Base-by-base conservation (phyloP, 768 basidiomycete genomes). In the Nidularia pulvinata region DNA sequence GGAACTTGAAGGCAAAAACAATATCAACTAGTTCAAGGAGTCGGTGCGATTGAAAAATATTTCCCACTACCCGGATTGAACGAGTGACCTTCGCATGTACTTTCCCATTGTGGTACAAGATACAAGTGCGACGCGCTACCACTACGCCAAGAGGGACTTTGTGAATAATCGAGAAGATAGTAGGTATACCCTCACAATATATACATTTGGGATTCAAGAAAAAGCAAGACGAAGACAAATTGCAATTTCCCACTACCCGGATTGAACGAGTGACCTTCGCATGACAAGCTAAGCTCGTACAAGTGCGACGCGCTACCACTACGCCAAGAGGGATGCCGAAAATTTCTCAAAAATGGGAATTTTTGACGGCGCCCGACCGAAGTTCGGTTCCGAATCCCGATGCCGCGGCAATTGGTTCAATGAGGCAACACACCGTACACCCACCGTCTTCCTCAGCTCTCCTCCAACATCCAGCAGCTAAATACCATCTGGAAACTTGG, bases 201-300 rank as follows among this genome's bases (percentile, higher is more conserved):
- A 4, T 25, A 25, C 25, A 25, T 4, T 25, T 25, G 25, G 25
- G 1, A 25, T 25, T 25, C 25, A 25, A 25, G n/a, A 25, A 2
- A 25, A 25, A 25, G 25, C 25, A 25, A 25, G 25, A 25, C 1
- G 25, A 25, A 1, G 25, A 25, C 25, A 1, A 25, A 25, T 25
- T 25, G 25, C 25, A 63, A 55, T 60, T 71, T 68, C 70, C 70
- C 54, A 66, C 58, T 67, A 71, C 70, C 70, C 68, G 70, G 67
- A 69, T 71, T 69, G 70, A 71, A 71, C 70, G 68, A 71, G 63
- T 71, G 70, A 69, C 70, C 70, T 71, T 71, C 67, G 65, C 70
- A 71, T 71, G 25, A 34, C n/a, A 11, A 11, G 11, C 11, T 32
- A 19, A 32, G 11, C 34, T 33, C 55, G 34, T 70, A 70, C 69